Percentiles rank a stretch among this genome's conserved stretches.
These are phyloP conservation scores for Penicillium polonicum DNA, from an alignment of 2,329 filamentous ascomycete species.

Conservation along the genomic window DNA sequence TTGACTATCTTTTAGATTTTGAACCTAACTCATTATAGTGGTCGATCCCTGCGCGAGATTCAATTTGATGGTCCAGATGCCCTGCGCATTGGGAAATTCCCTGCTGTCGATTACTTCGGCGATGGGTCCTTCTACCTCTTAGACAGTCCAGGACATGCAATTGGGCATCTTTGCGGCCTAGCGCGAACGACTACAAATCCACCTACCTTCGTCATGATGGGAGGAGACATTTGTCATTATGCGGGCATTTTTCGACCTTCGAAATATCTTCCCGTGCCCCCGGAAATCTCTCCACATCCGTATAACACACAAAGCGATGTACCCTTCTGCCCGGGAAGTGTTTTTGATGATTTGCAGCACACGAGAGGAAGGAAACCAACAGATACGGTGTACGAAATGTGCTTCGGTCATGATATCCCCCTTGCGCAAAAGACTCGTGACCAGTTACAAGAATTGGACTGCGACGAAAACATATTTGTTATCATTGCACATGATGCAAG, in stretches of 20 bases:
- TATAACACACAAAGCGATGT: too few species aligned
- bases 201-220: slow-evolving; percentile 27
- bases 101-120: slow-evolving; percentile 51
- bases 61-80: slow-evolving; percentile 3
- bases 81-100: slow-evolving; percentile 36
- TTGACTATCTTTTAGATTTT: too few species aligned
- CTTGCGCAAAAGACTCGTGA: too few species aligned
- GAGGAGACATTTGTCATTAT: slow-evolving; percentile 29
- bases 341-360: too few species aligned
- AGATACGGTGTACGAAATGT: too few species aligned
- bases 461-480: too few species aligned
- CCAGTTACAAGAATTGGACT: too few species aligned
- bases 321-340: too few species aligned
- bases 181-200: slow-evolving; percentile 17
- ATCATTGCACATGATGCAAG: too few species aligned
- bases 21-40: neutral
- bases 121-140: slow-evolving; percentile 59
- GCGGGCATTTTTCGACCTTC: slow-evolving; percentile 32
- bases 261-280: slow-evolving; percentile 19
- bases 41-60: slow-evolving; percentile 22
- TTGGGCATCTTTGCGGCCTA: slow-evolving; percentile 24
- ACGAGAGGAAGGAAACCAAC: too few species aligned
- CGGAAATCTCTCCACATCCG: too few species aligned
- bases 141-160: slow-evolving; percentile 27
- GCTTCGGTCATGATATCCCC: too few species aligned